These are phyloP conservation scores for Diplogelasinospora grovesii DNA, from an alignment of 495 filamentous ascomycete genomes.

Conservation along the genomic window DNA sequence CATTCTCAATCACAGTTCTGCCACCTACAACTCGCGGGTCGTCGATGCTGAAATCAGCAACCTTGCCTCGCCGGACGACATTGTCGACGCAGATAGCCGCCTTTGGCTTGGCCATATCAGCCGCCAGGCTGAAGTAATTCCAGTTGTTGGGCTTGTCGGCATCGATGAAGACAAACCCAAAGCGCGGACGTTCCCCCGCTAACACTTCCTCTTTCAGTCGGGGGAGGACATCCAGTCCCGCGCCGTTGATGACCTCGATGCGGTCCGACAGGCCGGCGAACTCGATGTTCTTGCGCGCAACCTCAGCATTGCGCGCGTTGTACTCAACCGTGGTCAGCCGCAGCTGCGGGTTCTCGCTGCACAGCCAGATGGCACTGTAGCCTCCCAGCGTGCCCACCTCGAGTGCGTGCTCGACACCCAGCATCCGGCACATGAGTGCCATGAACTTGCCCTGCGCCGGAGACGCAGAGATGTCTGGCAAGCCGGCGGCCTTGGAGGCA, in stretches of 20 bases:
- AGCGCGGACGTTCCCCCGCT: slow-evolving; percentile 35
- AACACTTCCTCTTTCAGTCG: slow-evolving; percentile 36
- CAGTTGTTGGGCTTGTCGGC: slow-evolving; percentile 44
- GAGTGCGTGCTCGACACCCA: slow-evolving; percentile 35
- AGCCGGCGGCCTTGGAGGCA: slow-evolving; percentile 18
- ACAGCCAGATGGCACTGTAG: slow-evolving; percentile 48
- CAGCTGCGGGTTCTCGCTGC: slow-evolving; percentile 24
- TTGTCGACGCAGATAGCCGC: slow-evolving; percentile 44
- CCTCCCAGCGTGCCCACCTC: slow-evolving; percentile 50
- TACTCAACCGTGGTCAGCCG: slow-evolving; percentile 44
- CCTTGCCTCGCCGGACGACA: slow-evolving; percentile 38
- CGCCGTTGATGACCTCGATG: slow-evolving; percentile 39
- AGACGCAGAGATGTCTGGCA: slow-evolving; percentile 34
- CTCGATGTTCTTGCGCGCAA: slow-evolving; percentile 38
- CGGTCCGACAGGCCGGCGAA: slow-evolving; percentile 26
- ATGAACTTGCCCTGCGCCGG: slow-evolving; percentile 37
- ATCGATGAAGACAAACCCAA: slow-evolving; percentile 49
- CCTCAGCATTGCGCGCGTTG: slow-evolving; percentile 29
- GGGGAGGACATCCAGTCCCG: slow-evolving; percentile 38
- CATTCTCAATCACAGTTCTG: slow-evolving; percentile 36
- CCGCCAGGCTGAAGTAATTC: slow-evolving; percentile 42
- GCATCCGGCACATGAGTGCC: slow-evolving; percentile 31
- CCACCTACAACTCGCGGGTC: slow-evolving; percentile 6
- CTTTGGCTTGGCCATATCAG: slow-evolving; percentile 28
- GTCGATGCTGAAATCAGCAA: slow-evolving; percentile 8